A percentile compares a stretch with the other conserved stretches of the same genome.
Evolutionary conservation across 2,329 filamentous ascomycete species (phyloP).

Genomic region (Zymoseptoria passerinii): DNA sequence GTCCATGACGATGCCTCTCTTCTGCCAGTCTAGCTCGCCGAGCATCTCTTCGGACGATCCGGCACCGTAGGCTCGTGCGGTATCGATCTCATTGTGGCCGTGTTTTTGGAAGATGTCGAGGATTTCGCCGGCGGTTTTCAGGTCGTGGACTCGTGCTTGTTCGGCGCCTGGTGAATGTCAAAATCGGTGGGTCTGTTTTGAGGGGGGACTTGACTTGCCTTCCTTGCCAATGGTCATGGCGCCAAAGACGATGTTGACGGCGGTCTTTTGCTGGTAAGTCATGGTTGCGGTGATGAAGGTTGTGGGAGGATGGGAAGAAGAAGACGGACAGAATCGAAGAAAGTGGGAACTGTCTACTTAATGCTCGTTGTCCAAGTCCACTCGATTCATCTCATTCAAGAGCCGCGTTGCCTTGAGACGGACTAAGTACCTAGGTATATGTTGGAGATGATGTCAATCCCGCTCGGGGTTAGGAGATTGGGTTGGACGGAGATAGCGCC

Average conservation of each 20-base stretch:
- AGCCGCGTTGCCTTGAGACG: not conserved
- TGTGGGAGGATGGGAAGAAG: not conserved
- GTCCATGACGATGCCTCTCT: conserved; percentile 22
- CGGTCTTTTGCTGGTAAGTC: conserved; percentile 18
- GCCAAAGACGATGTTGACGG: conserved; percentile 20
- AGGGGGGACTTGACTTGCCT: not conserved
- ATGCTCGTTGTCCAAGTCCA: not conserved
- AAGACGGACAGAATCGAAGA: not conserved
- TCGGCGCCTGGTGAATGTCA: conserved; percentile 6
- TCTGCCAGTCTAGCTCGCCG: conserved; percentile 23
- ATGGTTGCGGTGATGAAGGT: conserved; percentile 3
- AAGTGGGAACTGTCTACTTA: not conserved
- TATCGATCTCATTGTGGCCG: conserved; percentile 26
- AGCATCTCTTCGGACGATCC: conserved; percentile 22
- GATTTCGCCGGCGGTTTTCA: conserved; percentile 16
- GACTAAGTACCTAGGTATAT: not conserved
- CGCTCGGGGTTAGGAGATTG: not conserved
- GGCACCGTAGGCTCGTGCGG: conserved; percentile 22
- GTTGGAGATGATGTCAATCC: not conserved
- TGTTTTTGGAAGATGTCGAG: conserved; percentile 25
- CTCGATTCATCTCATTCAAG: not conserved
- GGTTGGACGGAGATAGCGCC: not conserved
- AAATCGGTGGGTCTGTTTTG: not conserved
- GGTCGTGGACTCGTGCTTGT: conserved; percentile 20
- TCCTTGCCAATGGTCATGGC: conserved; percentile 18